Conservation (phyloP, 148 eudicot species). For the Fagopyrum homotropicum region DNA sequence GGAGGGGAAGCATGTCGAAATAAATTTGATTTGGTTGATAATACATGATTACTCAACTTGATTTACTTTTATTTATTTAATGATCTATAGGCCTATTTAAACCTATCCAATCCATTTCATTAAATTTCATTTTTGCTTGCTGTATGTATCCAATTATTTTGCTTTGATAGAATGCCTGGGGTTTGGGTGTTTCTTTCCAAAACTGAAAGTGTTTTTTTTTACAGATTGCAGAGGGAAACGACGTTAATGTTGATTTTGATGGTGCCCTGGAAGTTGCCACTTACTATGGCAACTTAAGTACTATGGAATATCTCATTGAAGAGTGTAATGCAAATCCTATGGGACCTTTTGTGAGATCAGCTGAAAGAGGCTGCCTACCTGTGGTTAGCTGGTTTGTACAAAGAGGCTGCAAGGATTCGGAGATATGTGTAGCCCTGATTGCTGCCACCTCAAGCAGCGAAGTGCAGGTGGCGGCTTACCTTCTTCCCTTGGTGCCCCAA, state of each 20-base stretch:
- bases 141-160: too few relatives aligned
- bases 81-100: neutral
- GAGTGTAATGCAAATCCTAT: constrained; percentile 90
- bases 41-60: neutral
- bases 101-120: too few relatives aligned
- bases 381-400: constrained; percentile 91
- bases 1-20: neutral
- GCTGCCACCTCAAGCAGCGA: constrained; percentile 95
- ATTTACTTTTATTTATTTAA: neutral
- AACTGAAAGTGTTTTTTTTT: neutral
- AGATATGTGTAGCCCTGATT: constrained; percentile 87
- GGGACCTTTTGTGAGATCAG: constrained; percentile 89
- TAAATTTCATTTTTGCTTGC: neutral
- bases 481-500: constrained; percentile 89
- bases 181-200: neutral
- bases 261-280: constrained; percentile 93
- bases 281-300: constrained; percentile 71
- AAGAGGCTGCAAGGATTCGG: constrained; percentile 93
- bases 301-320: constrained; percentile 93
- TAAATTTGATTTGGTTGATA: neutral
- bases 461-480: constrained; percentile 74
- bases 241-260: constrained; percentile 89
- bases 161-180: neutral
- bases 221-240: constrained; percentile 90
- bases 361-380: constrained; percentile 80